A percentile compares a stretch with the other conserved stretches of the same genome.
Evolutionary conservation across 148 eudicot genomes (phyloP).

Genomic region (Amaranthus palmeri): DNA sequence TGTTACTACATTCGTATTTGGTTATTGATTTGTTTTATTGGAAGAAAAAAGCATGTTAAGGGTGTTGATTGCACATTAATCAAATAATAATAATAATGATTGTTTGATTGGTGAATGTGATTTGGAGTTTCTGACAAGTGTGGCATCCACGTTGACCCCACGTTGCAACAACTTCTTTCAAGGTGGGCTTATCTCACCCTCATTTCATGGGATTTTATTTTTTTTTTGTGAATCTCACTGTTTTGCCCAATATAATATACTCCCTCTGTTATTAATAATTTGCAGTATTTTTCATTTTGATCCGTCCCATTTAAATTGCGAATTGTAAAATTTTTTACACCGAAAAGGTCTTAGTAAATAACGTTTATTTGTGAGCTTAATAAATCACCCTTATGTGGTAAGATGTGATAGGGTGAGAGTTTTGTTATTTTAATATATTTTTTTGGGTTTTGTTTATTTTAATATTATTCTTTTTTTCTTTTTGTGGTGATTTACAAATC

Average conservation of each 20-base stretch:
- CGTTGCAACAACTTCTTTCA: background rate
- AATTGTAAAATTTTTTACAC: no score
- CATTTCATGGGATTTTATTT: background rate
- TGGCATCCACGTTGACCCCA: slow-evolving; percentile 11
- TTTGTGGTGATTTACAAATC: no score
- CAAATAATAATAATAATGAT: background rate
- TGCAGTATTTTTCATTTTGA: no score
- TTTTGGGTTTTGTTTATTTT: no score
- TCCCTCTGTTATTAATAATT: no score
- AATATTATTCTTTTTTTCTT: no score
- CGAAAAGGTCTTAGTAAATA: no score
- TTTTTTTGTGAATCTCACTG: background rate
- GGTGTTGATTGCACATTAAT: slow-evolving; percentile 5
- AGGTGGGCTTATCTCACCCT: background rate
- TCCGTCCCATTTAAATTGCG: no score
- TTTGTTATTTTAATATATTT: no score
- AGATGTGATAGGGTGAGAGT: no score
- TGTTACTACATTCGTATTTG: background rate
- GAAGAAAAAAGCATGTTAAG: background rate
- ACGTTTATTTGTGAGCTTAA: no score
- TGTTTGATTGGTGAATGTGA: slow-evolving; percentile 15
- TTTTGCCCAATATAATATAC: background rate
- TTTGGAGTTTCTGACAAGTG: slow-evolving; percentile 11
- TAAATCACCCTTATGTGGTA: no score
- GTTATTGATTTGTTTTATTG: background rate